Conservation (phyloP, 1,139 yeast genomes). For the Kodamaea ohmeri region DNA sequence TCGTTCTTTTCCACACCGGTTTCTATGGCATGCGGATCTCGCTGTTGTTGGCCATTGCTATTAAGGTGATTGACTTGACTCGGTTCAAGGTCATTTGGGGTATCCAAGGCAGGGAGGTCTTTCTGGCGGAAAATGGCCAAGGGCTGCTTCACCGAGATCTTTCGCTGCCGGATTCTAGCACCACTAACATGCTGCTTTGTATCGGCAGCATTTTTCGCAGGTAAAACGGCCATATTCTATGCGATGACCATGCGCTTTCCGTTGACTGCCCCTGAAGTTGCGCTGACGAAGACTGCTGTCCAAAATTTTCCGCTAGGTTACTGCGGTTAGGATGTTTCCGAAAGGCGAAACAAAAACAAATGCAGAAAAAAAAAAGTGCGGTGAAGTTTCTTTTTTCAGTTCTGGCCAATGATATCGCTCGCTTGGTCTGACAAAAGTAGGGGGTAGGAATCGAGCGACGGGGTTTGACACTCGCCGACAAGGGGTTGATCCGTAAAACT, state of each 20-base stretch:
- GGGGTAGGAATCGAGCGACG: neutral
- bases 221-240: conserved; percentile 17
- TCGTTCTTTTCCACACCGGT: conserved; percentile 98
- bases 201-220: conserved; percentile 27
- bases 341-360: conserved; percentile 4
- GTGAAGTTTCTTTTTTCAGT: conserved; percentile 1
- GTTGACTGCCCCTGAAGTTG: conserved; percentile 2
- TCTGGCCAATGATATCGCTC: conserved; percentile 2
- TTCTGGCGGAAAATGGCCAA: conserved; percentile 72
- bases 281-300: conserved; percentile 4
- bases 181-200: conserved; percentile 43
- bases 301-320: conserved; percentile 5
- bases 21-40: conserved; percentile 86
- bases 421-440: conserved; percentile 2
- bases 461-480: neutral
- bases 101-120: conserved; percentile 77
- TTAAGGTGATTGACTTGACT: conserved; percentile 45
- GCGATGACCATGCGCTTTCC: conserved; percentile 3
- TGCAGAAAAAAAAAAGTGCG: neutral
- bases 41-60: conserved; percentile 57
- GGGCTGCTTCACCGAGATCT: conserved; percentile 88
- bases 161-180: conserved; percentile 85
- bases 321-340: conserved; percentile 7
- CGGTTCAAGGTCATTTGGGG: conserved; percentile 42
- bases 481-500: neutral